Evolutionary conservation across 495 filamentous ascomycete species (phyloP).

Genomic region (Penicillium daleae): DNA sequence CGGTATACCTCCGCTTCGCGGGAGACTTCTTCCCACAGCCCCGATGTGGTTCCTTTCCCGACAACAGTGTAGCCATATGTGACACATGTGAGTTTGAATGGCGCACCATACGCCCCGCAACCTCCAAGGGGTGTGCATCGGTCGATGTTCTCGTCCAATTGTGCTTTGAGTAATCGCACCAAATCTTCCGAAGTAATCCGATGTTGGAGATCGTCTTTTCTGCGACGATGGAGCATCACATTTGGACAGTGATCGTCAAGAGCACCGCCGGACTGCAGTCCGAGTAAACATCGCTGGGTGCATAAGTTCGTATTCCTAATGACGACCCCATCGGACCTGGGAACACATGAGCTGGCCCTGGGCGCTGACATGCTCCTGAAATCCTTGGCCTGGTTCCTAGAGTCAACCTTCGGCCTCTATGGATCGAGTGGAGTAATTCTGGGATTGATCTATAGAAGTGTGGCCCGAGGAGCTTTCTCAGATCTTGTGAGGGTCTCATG

Average conservation of each 20-base stretch:
- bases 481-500: no score
- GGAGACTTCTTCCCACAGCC: constrained; percentile 39
- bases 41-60: constrained; percentile 47
- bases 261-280: constrained; percentile 36
- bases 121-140: constrained; percentile 27
- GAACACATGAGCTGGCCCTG: no score
- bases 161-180: constrained; percentile 20
- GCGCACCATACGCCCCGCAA: constrained; percentile 32
- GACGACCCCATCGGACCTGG: no score
- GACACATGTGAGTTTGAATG: constrained; percentile 47
- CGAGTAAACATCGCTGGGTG: constrained; percentile 51
- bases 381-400: no score
- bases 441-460: no score
- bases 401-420: no score
- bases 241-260: constrained; percentile 52
- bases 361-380: no score
- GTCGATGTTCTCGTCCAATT: constrained; percentile 37
- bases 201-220: constrained; percentile 18
- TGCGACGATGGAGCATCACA: constrained; percentile 34
- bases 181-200: constrained; percentile 21
- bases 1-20: constrained; percentile 49
- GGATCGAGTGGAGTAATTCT: no score
- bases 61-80: constrained; percentile 52
- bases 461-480: no score
- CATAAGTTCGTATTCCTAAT: no score